These are phyloP conservation scores for Carpinus fangiana DNA, from an alignment of 306 rosid species.

Conservation along the genomic window DNA sequence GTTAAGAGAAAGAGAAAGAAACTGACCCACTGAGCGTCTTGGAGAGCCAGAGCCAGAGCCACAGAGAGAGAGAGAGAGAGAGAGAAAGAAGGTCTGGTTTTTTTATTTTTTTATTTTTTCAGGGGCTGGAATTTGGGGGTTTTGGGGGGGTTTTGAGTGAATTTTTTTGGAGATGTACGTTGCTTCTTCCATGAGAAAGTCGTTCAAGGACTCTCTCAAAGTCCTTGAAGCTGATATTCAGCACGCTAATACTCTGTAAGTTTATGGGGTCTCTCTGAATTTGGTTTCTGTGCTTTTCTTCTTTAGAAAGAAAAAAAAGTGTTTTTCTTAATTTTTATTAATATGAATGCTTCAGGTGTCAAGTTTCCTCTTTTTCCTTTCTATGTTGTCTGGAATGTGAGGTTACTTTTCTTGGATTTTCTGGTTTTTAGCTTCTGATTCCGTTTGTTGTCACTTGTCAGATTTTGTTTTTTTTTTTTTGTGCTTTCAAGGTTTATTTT, in stretches of 20 bases:
- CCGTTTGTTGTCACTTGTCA: background rate
- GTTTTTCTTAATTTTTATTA: background rate
- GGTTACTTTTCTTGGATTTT: constrained; percentile 11
- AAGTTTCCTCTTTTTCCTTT: background rate
- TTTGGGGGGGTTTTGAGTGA: too few species aligned
- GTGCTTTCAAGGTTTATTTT: background rate
- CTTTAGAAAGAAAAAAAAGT: background rate
- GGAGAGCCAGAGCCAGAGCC: too few species aligned
- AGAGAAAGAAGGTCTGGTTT: constrained; percentile 28
- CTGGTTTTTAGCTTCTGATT: constrained; percentile 25
- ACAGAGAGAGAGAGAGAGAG: constrained; percentile 22
- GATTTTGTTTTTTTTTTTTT: constrained; percentile 6
- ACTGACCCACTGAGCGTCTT: background rate
- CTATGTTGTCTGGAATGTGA: background rate
- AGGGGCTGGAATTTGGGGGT: background rate
- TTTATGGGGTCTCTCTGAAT: constrained; percentile 10
- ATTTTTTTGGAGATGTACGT: constrained; percentile 55
- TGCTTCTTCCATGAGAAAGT: constrained; percentile 90
- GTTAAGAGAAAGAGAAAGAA: background rate
- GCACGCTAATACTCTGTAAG: constrained; percentile 93
- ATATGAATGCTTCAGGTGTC: background rate
- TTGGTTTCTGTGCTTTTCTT: constrained; percentile 9
- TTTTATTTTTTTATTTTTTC: too few species aligned
- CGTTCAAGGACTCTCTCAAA: constrained; percentile 95
- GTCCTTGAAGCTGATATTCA: constrained; percentile 98